Conservation (phyloP, 805 yeast genomes). For the Wickerhamiella brachini region DNA sequence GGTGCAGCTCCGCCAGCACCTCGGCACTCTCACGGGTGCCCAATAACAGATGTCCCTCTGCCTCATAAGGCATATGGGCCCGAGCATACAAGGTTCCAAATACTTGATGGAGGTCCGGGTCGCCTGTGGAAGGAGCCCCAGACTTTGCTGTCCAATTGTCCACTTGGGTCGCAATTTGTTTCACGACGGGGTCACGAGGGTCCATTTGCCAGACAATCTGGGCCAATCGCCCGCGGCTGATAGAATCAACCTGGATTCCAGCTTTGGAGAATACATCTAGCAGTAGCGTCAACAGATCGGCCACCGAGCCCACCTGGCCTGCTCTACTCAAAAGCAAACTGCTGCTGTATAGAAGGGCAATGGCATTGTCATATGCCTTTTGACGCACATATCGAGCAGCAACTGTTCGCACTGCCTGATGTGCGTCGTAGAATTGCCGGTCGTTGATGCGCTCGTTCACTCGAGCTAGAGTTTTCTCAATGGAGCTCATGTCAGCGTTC, state of each 20-base stretch:
- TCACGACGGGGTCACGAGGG: conserved; percentile 45
- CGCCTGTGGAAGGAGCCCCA: conserved; percentile 48
- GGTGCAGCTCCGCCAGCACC: conserved; percentile 35
- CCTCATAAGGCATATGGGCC: conserved; percentile 40
- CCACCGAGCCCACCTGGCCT: conserved; percentile 64
- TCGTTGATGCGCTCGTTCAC: conserved; percentile 36
- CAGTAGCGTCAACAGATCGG: conserved; percentile 61
- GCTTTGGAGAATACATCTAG: conserved; percentile 53
- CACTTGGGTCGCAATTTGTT: conserved; percentile 52
- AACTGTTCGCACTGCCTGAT: conserved; percentile 83
- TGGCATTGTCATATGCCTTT: conserved; percentile 55
- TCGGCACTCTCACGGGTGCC: conserved; percentile 44
- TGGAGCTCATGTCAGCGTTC: background rate
- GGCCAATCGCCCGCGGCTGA: conserved; percentile 33
- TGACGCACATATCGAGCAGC: conserved; percentile 69
- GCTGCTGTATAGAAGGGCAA: conserved; percentile 59
- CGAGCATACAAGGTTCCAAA: conserved; percentile 50
- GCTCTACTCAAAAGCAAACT: conserved; percentile 53
- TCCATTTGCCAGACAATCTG: conserved; percentile 32
- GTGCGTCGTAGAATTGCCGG: conserved; percentile 86
- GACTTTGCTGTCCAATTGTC: conserved; percentile 46
- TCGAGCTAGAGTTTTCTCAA: conserved; percentile 11
- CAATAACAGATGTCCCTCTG: conserved; percentile 58
- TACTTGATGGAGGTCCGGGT: conserved; percentile 57
- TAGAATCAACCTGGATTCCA: conserved; percentile 29